Base-by-base conservation (phyloP, 345 rosid species). In the Eucalyptus tenuipes region DNA sequence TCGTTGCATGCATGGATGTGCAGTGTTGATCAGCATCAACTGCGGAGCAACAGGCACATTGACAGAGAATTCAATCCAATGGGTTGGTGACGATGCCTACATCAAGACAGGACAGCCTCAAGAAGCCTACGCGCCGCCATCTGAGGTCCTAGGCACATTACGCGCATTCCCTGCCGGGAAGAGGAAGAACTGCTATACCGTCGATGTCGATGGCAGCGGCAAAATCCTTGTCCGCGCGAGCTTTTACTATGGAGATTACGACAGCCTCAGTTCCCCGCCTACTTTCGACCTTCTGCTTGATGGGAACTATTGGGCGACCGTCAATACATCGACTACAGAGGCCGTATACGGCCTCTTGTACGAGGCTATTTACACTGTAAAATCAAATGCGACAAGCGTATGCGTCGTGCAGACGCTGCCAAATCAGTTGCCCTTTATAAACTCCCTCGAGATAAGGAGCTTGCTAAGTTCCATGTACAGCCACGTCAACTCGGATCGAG, bases 181-280 rank as follows among this genome's bases (percentile, higher is more conserved):
- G 79, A 90, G 84, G 79, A 92, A 91, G 48, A 92, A 91, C 27
- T 92, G 91, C 87, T 91, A 89, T 80, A 7, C 89, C 24, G 6
- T 89, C 22, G 22, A 75, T 2, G 86, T 18, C 0, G 79, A n/a
- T 33, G 27, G 64, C 13, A 86, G 88, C 8, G n/a, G 29, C 22
- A 75, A 53, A 68, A 48, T 90, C 49, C 90, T 92, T 0, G 89
- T 88, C 9, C 90, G 88, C 3, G 86, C 92, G 2, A 89, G 89
- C 87, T 92, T 91, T 40, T 90, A 86, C 64, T 91, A 89, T 13
- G 93, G 90, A 20, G 87, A 92, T 44, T 90, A 91, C 18, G 94
- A 92, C 66, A 31, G 53, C 18, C 61, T 81, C 27, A 37, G 37
- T 7, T 66, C 89, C 5, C 92, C 93, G 10, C 94, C 92, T 3